phyloP scores from a whole-genome alignment of 2,329 filamentous ascomycete genomes.

The Dryadomyces sulphureus region DNA sequence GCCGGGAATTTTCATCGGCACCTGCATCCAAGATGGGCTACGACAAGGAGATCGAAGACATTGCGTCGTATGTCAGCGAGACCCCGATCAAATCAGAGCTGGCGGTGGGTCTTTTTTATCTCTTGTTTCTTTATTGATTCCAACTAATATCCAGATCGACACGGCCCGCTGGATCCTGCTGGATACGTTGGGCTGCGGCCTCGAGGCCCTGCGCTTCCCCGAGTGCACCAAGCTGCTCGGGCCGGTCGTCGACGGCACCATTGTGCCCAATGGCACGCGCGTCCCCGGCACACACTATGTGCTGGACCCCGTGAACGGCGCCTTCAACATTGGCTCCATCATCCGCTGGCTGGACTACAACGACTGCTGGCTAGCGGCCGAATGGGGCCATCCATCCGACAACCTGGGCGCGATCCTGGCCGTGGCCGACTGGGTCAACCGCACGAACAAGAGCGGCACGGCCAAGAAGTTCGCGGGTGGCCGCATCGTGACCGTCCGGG shows the following conservation, averaged over 20 bases:
- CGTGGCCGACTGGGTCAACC: constrained; percentile 93
- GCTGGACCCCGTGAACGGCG: constrained; percentile 86
- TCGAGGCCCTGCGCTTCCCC: constrained; percentile 89
- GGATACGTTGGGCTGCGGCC: constrained; percentile 90
- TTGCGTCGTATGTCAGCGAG: constrained; percentile 88
- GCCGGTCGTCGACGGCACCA: constrained; percentile 76
- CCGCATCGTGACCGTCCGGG: constrained; percentile 75
- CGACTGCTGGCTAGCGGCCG: constrained; percentile 86
- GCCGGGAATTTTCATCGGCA: constrained; percentile 31
- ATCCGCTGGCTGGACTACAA: constrained; percentile 99
- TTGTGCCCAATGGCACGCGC: constrained; percentile 81
- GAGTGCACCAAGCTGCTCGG: constrained; percentile 93
- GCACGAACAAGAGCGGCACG: constrained; percentile 50
- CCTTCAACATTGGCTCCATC: constrained; percentile 98
- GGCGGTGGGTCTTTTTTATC: constrained; percentile 48
- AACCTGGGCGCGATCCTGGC: constrained; percentile 95
- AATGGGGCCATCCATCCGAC: constrained; percentile 98
- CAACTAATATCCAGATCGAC: constrained; percentile 42
- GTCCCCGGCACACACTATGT: constrained; percentile 88
- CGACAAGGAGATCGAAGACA: constrained; percentile 87
- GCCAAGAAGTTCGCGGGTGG: constrained; percentile 51
- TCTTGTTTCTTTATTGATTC: not conserved
- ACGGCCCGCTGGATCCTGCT: constrained; percentile 94
- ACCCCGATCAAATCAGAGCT: constrained; percentile 83
- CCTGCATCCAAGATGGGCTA: constrained; percentile 46